Conservation (phyloP, 139 green algal genomes). For the Chlorella sp. region DNA sequence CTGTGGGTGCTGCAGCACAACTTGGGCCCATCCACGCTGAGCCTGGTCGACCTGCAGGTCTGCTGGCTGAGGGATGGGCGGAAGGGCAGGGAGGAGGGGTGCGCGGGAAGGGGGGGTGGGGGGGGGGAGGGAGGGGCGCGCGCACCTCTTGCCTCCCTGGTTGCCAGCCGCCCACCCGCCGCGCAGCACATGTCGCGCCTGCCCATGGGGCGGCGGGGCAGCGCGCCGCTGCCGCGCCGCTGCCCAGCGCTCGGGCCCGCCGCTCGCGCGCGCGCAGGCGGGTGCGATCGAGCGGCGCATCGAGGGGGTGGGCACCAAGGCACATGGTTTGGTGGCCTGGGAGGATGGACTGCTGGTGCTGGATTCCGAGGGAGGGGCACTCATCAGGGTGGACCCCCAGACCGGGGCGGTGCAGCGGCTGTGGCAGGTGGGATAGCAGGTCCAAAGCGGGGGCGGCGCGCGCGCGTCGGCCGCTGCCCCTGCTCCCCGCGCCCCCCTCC, state of each 20-base stretch:
- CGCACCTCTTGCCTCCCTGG: neutral
- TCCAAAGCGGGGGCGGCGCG: no score
- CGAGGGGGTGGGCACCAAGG: constrained; percentile 52
- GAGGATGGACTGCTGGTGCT: constrained; percentile 54
- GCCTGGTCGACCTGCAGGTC: no score
- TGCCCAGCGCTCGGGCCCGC: no score
- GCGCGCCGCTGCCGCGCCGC: no score
- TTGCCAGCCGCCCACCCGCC: no score
- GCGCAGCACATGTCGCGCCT: no score
- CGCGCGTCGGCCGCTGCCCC: neutral
- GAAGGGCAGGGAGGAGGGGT: constrained; percentile 7
- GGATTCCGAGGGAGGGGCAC: constrained; percentile 52
- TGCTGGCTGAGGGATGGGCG: no score
- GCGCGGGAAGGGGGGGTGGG: constrained; percentile 17
- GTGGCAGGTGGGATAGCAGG: constrained; percentile 32
- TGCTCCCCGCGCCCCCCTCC: neutral
- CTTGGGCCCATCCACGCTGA: constrained; percentile 42
- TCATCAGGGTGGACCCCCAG: constrained; percentile 41
- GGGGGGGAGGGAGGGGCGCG: neutral
- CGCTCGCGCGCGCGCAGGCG: no score
- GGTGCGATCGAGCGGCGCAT: constrained; percentile 28
- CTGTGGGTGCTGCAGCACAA: constrained; percentile 84
- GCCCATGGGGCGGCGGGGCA: no score
- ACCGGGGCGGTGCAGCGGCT: constrained; percentile 5
- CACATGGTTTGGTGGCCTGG: constrained; percentile 66